These are phyloP conservation scores for Epichloe scottii DNA, from an alignment of 2,329 filamentous ascomycete genomes.

Conservation along the genomic window DNA sequence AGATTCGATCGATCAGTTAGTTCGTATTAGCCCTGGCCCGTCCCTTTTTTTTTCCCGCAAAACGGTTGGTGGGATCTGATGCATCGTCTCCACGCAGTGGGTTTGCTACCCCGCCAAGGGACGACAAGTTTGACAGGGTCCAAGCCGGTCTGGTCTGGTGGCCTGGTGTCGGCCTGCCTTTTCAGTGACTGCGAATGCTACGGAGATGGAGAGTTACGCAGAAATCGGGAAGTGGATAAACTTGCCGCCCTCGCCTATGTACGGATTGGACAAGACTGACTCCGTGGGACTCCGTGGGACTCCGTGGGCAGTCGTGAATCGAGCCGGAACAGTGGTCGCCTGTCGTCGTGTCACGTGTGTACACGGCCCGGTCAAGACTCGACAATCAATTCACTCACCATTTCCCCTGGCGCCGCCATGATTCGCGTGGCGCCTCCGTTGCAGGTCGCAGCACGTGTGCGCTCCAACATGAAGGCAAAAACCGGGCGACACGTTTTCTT, in stretches of 20 bases:
- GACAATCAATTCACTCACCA: background rate
- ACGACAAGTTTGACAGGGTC: background rate
- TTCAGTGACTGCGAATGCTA: too few relatives aligned
- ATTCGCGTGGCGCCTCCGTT: background rate
- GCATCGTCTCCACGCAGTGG: background rate
- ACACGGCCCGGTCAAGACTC: background rate
- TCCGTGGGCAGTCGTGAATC: background rate
- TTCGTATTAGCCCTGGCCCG: background rate
- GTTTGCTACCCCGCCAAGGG: background rate
- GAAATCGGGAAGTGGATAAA: too few relatives aligned
- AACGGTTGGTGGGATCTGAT: background rate
- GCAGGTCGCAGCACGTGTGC: background rate
- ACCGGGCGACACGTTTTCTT: background rate
- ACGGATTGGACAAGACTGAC: too few relatives aligned
- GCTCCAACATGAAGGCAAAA: background rate
- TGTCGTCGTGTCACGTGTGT: too few relatives aligned
- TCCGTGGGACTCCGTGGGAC: too few relatives aligned
- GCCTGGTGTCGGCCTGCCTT: too few relatives aligned
- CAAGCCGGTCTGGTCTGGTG: background rate
- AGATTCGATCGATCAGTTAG: background rate
- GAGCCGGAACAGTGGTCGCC: too few relatives aligned
- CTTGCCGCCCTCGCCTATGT: too few relatives aligned
- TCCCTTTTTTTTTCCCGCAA: background rate
- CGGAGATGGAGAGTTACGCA: too few relatives aligned
- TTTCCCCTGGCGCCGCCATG: background rate